These are phyloP conservation scores for Tillandsia fasciculata DNA, from an alignment of 176 grass and related monocot genomes.

Conservation along the genomic window DNA sequence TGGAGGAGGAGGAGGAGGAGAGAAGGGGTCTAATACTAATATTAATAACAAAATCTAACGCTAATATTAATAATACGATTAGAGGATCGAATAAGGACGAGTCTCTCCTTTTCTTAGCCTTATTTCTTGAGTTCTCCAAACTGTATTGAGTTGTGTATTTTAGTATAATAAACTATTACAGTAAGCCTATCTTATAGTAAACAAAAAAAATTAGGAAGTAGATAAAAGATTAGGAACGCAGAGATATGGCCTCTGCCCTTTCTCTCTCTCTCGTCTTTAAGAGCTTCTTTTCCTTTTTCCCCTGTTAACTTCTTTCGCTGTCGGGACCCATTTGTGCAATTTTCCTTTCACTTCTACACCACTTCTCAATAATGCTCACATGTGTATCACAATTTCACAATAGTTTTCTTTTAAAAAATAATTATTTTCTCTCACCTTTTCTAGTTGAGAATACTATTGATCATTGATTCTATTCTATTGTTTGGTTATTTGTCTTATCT, in stretches of 20 bases:
- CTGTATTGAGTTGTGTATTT: background rate
- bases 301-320: constrained; percentile 4
- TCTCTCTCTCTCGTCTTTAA: background rate
- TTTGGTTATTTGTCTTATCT: background rate
- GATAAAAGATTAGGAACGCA: background rate
- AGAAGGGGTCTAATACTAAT: background rate
- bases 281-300: background rate
- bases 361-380: constrained; percentile 11
- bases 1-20: background rate
- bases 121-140: background rate
- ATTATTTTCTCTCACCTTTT: background rate
- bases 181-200: background rate
- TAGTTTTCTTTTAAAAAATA: background rate
- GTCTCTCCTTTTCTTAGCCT: background rate
- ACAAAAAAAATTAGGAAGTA: background rate
- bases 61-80: constrained; percentile 4
- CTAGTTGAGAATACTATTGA: background rate
- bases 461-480: background rate
- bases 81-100: constrained; percentile 13
- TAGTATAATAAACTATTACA: background rate
- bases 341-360: background rate
- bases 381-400: background rate
- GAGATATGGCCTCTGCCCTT: background rate
- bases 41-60: background rate
- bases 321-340: background rate